Base-by-base conservation (phyloP, 2,329 filamentous ascomycete species). In the Cercospora nicotianae region DNA sequence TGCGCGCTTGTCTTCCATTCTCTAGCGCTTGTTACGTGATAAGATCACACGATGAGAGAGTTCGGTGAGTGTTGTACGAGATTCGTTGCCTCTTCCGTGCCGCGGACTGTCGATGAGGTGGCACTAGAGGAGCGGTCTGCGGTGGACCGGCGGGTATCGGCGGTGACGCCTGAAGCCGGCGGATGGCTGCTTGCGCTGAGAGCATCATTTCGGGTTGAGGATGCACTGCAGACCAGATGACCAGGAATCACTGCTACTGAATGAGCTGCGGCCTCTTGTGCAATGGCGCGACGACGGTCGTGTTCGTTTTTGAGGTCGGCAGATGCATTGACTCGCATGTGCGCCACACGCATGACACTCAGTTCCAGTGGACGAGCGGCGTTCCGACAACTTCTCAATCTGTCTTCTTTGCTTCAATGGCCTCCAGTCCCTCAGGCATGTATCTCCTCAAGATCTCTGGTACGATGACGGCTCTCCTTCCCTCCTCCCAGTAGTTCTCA, bases 401-500 rank as follows among this genome's bases (percentile, higher is more conserved):
- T 2, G 31, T 26, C 10, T 53, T 18, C 30, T 55, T 69, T n/a
- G 63, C 42, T 62, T 42, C 60, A 23, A 70, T 66, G 26, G n/a
- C 33, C 5, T 63, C 66, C 33, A 71, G 59, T 8, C 70, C 74
- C 5, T 69, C 75, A 3, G 75, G 76, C 94, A 99, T 97, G 86
- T 90, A 98, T 23, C 87, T 88, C 76, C 90, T 85, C 77, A 99
- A 80, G 18, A 90, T 91, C 80, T 92, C 87, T 0, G 95, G 95
- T 6, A 99, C 87, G 1, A 83, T 82, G 7, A 98, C 91, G 1
- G 85, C 86, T 74, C 83, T 84, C 20, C 84, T 84, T 26, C 83
- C 76, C 75, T 93, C 90, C 75, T 95, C 87, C 91, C 94, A 99
- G 0, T 93, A 91, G 75, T 94, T 93, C 83, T 99, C 95, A 71